Conservation (phyloP, 106 monocot species). For the Hemerocallis citrina region DNA sequence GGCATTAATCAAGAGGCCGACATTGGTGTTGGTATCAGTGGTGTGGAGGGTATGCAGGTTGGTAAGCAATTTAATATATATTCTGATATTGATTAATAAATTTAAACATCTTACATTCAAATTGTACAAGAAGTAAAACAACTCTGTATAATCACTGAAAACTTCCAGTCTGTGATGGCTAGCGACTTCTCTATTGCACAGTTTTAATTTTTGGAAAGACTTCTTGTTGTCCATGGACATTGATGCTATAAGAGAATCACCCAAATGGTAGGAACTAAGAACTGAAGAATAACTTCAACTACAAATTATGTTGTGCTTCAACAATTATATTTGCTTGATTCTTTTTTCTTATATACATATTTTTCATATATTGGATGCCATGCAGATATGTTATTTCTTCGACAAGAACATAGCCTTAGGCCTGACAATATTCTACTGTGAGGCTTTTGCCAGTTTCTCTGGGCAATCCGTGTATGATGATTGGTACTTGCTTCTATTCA, state of each 20-base stretch:
- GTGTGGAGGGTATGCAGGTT: constrained; percentile 91
- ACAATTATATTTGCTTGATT: neutral
- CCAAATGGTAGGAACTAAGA: constrained; percentile 44
- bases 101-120: neutral
- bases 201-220: constrained; percentile 61
- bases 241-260: constrained; percentile 86
- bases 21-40: constrained; percentile 89
- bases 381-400: constrained; percentile 90
- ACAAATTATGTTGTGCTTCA: neutral
- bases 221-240: constrained; percentile 87
- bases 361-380: neutral
- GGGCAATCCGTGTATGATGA: constrained; percentile 72
- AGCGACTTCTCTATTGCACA: constrained; percentile 90
- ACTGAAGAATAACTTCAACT: neutral
- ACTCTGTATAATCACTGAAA: neutral
- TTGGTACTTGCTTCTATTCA: constrained; percentile 73
- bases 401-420: constrained; percentile 94
- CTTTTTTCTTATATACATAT: neutral
- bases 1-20: constrained; percentile 93
- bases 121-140: neutral
- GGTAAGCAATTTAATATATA: neutral
- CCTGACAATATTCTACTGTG: constrained; percentile 63
- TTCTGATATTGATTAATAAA: neutral
- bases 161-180: constrained; percentile 85
- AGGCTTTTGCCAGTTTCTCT: constrained; percentile 60